phyloP scores from a whole-genome alignment of 2,329 filamentous ascomycete species.

The Fusarium nelsonii region DNA sequence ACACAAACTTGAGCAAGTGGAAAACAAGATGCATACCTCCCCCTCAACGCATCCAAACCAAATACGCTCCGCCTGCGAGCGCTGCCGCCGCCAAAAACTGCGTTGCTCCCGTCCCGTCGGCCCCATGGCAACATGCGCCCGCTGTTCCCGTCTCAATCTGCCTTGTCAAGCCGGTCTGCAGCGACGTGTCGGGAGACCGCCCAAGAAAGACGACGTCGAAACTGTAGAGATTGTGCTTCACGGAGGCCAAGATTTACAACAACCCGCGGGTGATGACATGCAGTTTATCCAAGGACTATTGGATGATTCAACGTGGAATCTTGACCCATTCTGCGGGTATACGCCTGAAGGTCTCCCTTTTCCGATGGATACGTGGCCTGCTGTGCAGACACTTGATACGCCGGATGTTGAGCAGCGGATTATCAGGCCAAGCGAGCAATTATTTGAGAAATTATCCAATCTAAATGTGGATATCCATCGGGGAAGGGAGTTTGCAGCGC shows the following conservation, averaged over 20 bases:
- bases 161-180: conserved; percentile 49
- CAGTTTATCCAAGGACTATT: conserved; percentile 38
- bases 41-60: conserved; percentile 48
- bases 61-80: conserved; percentile 51
- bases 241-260: not conserved
- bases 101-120: conserved; percentile 48
- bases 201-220: conserved; percentile 35
- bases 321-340: conserved; percentile 30
- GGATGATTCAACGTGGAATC: conserved; percentile 34
- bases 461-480: conserved; percentile 43
- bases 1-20: not conserved
- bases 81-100: conserved; percentile 52
- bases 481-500: conserved; percentile 26
- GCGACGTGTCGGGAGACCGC: conserved; percentile 51
- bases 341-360: conserved; percentile 29
- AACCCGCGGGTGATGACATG: conserved; percentile 13
- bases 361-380: conserved; percentile 40
- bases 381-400: conserved; percentile 27
- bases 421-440: conserved; percentile 17
- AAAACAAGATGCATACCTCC: conserved; percentile 33
- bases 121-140: conserved; percentile 43
- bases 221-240: conserved; percentile 5
- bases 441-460: conserved; percentile 41
- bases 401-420: conserved; percentile 10
- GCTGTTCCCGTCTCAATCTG: conserved; percentile 49